Evolutionary conservation across 106 monocot genomes (phyloP), one percentile per base, ranked within the genome.

Genomic region (Alisma plantagoaquatica): DNA sequence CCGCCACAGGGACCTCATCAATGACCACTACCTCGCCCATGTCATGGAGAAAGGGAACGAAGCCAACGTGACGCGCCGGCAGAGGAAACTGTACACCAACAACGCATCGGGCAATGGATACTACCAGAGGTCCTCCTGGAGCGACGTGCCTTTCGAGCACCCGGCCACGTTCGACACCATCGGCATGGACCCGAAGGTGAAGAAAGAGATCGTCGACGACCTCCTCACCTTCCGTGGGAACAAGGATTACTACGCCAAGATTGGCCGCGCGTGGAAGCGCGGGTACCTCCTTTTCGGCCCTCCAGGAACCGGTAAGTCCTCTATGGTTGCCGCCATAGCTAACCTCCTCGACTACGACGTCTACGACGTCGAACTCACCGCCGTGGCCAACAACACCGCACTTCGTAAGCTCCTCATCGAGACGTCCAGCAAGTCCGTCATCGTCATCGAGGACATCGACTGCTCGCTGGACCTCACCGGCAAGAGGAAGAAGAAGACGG

Each of bases 41-140:
- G 43, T 69, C 18, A 44, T 69, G 24, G 18, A 18, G 17, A 23
- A 53, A 31, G 69, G 60, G 0, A 61, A 44, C 43, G 69, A 35
- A 28, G 33, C 46, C 24, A 18, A 4, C 19, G 51, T 58, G 24
- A 29, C 11, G 31, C 33, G 43, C 11, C 29, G 69, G 42, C 51
- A 69, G 43, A 48, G 69, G 17, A 59, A 60, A 31, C 70, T 70
- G 33, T 62, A 56, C 70, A 63, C 63, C 56, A 63, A 71, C 55
- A 27, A 27, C 41, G 3, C 21, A 7, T 6, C 1, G 27, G 25
- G 9, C 4, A 51, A 28, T 2, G 8, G 33, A 3, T 6, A 0
- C 31, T 29, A 44, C 29, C 2, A 31, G 45, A 3, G 10, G 19
- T 16, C 9, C 14, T 14, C 31, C 9, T 71, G 70, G 70, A 43